A percentile compares a stretch with the other conserved stretches of the same genome.
phyloP scores from a whole-genome alignment of 2,329 filamentous ascomycete genomes.

The Talaromyces verruculosus region DNA sequence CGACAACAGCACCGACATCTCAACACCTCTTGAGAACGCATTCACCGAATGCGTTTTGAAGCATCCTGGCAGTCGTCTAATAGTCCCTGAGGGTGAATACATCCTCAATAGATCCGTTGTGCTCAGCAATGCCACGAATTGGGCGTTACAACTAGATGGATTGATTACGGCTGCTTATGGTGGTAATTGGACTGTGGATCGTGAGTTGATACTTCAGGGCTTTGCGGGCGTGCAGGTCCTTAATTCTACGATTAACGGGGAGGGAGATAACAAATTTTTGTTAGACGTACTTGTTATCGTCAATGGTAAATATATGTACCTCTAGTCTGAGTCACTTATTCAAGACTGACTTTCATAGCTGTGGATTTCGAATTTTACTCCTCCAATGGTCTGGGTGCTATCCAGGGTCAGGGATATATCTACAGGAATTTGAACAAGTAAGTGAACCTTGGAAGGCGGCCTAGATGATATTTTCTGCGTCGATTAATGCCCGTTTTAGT shows the following conservation, averaged over 20 bases:
- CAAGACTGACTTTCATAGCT: conserved; percentile 22
- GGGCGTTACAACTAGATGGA: conserved; percentile 38
- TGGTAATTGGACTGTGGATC: conserved; percentile 31
- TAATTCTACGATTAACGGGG: conserved; percentile 36
- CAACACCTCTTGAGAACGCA: conserved; percentile 29
- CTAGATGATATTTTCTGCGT: background rate
- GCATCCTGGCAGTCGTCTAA: conserved; percentile 28
- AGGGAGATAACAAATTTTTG: conserved; percentile 34
- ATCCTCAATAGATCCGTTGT: conserved; percentile 30
- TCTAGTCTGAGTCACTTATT: too few relatives aligned
- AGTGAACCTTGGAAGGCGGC: background rate
- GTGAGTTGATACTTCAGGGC: conserved; percentile 33
- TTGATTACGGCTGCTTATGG: conserved; percentile 35
- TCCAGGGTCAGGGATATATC: conserved; percentile 40
- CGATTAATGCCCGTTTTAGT: background rate
- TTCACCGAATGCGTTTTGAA: conserved; percentile 29
- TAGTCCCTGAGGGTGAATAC: conserved; percentile 33
- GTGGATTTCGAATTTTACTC: conserved; percentile 40
- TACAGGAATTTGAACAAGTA: conserved; percentile 34
- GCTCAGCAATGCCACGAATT: conserved; percentile 34
- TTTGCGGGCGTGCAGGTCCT: conserved; percentile 30
- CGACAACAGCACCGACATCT: conserved; percentile 36
- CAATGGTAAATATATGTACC: conserved; percentile 26
- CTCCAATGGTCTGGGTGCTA: conserved; percentile 34
- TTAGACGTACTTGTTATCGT: conserved; percentile 34